Conservation (phyloP, 805 yeast species). For the Candida morakotiae region DNA sequence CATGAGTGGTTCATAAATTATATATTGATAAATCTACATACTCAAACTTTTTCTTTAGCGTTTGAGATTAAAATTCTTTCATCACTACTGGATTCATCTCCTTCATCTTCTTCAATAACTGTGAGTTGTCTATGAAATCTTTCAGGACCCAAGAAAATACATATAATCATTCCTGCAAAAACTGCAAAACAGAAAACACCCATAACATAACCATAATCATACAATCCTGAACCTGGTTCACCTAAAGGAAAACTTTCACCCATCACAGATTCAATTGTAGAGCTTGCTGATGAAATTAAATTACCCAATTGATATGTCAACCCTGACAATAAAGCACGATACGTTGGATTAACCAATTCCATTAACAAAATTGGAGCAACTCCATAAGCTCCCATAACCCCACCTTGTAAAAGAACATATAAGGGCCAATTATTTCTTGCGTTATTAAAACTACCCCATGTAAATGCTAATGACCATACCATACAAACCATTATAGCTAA, state of each 20-base stretch:
- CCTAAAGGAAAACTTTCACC: slow-evolving; percentile 47
- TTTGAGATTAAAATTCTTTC: too few species aligned
- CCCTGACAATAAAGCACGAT: slow-evolving; percentile 61
- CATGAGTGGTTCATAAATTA: too few species aligned
- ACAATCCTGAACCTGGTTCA: slow-evolving; percentile 23
- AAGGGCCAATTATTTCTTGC: slow-evolving; percentile 19
- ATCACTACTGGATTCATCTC: too few species aligned
- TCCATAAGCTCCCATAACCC: slow-evolving; percentile 71
- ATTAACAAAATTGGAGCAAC: slow-evolving; percentile 59
- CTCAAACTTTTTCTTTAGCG: too few species aligned
- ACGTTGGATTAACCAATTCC: slow-evolving; percentile 60
- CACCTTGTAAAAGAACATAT: slow-evolving; percentile 53
- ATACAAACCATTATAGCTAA: slow-evolving; percentile 28
- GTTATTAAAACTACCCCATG: slow-evolving; percentile 36
- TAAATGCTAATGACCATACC: slow-evolving; percentile 35
- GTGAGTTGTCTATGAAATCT: slow-evolving; percentile 18
- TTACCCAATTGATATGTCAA: slow-evolving; percentile 66
- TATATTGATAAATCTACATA: too few species aligned
- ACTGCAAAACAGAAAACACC: slow-evolving; percentile 64
- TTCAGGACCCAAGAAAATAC: slow-evolving; percentile 59
- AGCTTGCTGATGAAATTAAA: slow-evolving; percentile 60
- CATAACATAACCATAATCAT: slow-evolving; percentile 59
- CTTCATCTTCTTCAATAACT: slow-evolving; percentile 5
- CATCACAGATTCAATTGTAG: slow-evolving; percentile 64
- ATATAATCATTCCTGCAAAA: slow-evolving; percentile 46